Evolutionary conservation across 371 early-diverging fungal genomes (phyloP), one percentile per base, ranked within the genome.

Genomic region (Actinomortierella wolfii): DNA sequence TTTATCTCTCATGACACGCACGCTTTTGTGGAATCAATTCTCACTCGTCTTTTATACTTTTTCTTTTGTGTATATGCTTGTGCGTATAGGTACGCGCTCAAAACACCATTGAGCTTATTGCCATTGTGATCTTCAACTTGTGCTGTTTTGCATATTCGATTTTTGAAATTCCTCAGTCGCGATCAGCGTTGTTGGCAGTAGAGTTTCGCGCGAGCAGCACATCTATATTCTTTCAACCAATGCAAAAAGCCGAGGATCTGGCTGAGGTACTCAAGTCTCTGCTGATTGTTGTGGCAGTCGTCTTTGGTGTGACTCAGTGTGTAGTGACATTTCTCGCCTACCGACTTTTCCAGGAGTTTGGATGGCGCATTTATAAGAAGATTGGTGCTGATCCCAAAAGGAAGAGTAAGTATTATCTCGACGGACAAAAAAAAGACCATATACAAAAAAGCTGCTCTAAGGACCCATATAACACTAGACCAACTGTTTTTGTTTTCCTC

Each of bases 361-460:
- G 96, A 43, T 96, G 96, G 96, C 90, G 88, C 67, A 92, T 96
- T 39, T 96, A 94, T 79, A 95, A 95, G 76, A 87, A 91, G 77
- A 93, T 96, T 70, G 97, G 97, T 2, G 95, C 97, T 5, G 95
- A 95, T 73, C 82, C 94, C 53, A 78, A 82, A 29, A 94, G 94
- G 85, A 80, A 92, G 78, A 83, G 93, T 93, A 83, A 67, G 78
- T 57, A 23, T 46, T 1, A 20, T 14, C 14, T 11, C 14, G 28
- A 28, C 8, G 17, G 11, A 21, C 2, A 18, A 14, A 29, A 18
- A 18, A 25, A 18, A 11, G 34, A 34, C 7, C 34, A 34, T 6
- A 34, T 34, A 11, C 7, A 34, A 34, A 6, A 11, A 34, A 34
- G 4, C 34, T 11, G 34, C 34, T 6, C 34, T 11, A 34, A n/a